Percentiles rank a stretch among this genome's conserved stretches.
These are phyloP conservation scores for Colletotrichum sublineola DNA, from an alignment of 2,329 filamentous ascomycete genomes.

Conservation along the genomic window DNA sequence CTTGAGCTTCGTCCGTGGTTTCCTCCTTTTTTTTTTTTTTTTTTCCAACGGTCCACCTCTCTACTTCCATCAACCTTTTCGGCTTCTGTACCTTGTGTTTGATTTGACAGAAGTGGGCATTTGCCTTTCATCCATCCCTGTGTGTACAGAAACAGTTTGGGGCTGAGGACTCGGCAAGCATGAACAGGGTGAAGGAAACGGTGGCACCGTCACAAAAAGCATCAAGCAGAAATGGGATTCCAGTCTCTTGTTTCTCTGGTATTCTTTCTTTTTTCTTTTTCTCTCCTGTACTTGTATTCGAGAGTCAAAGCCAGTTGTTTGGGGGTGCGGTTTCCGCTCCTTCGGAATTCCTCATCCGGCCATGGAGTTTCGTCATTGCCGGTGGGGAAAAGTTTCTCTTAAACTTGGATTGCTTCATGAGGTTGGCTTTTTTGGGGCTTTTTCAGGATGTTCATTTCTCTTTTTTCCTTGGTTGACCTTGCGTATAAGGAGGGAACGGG, in stretches of 20 bases:
- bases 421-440: background rate
- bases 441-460: background rate
- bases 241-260: constrained; percentile 29
- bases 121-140: constrained; percentile 29
- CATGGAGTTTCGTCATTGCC: background rate
- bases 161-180: constrained; percentile 10
- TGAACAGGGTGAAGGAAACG: constrained; percentile 1
- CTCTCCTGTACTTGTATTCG: constrained; percentile 26
- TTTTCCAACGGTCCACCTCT: background rate
- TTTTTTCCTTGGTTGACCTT: background rate
- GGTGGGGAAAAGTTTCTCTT: background rate
- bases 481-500: background rate
- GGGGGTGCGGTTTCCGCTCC: background rate
- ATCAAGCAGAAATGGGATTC: constrained; percentile 9
- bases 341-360: background rate
- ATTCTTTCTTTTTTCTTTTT: background rate
- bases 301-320: constrained; percentile 8
- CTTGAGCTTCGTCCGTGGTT: background rate
- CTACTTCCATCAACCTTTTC: background rate
- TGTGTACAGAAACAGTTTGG: constrained; percentile 12
- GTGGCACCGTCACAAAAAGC: constrained; percentile 21
- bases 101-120: background rate
- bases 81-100: background rate
- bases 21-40: background rate
- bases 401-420: background rate